phyloP scores from a whole-genome alignment of 805 yeast species.

The Saccharomycopsis fodiens region DNA sequence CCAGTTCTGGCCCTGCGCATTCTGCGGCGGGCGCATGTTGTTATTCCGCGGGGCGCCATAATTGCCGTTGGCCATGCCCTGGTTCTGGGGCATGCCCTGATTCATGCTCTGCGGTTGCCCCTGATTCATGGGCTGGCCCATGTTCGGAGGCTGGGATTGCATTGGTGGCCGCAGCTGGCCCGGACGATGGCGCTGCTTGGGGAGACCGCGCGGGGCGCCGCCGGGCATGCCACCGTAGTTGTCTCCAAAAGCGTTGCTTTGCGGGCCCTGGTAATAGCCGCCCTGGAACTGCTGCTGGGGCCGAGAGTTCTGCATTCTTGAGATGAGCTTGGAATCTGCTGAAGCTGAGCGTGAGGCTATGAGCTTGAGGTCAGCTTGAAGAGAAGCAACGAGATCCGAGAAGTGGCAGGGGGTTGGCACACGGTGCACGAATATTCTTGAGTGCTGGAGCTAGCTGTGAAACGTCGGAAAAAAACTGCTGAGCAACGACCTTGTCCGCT shows the following conservation, averaged over 20 bases:
- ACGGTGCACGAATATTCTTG: too few species aligned
- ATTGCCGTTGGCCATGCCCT: not conserved
- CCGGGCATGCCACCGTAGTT: not conserved
- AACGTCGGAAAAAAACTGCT: too few species aligned
- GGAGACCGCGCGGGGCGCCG: not conserved
- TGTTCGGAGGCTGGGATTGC: not conserved
- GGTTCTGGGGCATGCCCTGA: not conserved
- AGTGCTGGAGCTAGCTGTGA: too few species aligned
- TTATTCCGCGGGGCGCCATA: not conserved
- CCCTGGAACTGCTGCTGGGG: not conserved
- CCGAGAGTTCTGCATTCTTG: not conserved
- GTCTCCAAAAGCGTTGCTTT: not conserved
- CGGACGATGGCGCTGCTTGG: not conserved
- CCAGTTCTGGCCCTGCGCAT: not conserved
- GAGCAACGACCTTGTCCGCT: too few species aligned
- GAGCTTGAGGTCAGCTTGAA: too few species aligned
- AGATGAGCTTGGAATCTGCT: too few species aligned
- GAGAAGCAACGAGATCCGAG: too few species aligned
- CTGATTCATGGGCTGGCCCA: not conserved
- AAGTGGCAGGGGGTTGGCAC: too few species aligned
- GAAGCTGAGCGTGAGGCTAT: too few species aligned
- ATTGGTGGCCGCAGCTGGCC: not conserved
- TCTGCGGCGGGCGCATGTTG: not conserved
- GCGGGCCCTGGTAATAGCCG: not conserved
- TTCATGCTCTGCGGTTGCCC: not conserved